Base-by-base conservation (phyloP, 345 rosid species). In the Turnera subulata region DNA sequence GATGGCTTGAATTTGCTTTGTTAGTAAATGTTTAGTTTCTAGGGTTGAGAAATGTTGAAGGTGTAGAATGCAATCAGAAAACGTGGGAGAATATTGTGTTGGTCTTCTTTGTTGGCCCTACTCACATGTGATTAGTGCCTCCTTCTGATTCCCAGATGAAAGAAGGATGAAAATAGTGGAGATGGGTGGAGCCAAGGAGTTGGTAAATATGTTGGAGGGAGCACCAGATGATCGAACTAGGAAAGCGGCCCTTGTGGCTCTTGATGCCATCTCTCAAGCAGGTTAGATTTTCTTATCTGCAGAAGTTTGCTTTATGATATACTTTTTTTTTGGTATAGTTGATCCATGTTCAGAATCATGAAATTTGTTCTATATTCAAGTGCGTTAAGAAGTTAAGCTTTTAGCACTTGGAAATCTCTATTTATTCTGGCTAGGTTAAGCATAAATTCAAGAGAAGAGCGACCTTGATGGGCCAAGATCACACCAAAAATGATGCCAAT, bases 111-210 rank as follows among this genome's bases (percentile, higher is more conserved):
- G 1, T 12, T 19, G 33, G 46, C 9, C 23, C 9, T 46, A 35
- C 13, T 44, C 47, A 63, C 21, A 49, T 7, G 15, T 33, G 22
- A 33, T 50, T 21, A 5, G 4, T 59, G 10, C 17, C 19, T 67
- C 26, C 11, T 62, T 17, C 53, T 55, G 48, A 55, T 66, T 46
- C 12, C 33, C 63, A 89, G 96, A 89, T 78, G 84, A 83, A 61
- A 85, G 87, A 60, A 89, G 99, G 69, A 86, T 84, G 94, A 85
- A 83, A 70, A 82, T 89, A 70, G 91, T 92, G 55, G 88, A 84
- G 74, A 68, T 83, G 61, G 95, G 97, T 71, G 97, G 95, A 43
- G 95, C 81, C 64, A 82, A 86, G 65, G 85, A 83, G 73, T 88
- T 92, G 69, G 52, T 86, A 44, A 68, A 73, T 52, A 92, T 92